These are phyloP conservation scores for Colletotrichum echinochloae DNA, from an alignment of 2,329 filamentous ascomycete species.

Conservation along the genomic window DNA sequence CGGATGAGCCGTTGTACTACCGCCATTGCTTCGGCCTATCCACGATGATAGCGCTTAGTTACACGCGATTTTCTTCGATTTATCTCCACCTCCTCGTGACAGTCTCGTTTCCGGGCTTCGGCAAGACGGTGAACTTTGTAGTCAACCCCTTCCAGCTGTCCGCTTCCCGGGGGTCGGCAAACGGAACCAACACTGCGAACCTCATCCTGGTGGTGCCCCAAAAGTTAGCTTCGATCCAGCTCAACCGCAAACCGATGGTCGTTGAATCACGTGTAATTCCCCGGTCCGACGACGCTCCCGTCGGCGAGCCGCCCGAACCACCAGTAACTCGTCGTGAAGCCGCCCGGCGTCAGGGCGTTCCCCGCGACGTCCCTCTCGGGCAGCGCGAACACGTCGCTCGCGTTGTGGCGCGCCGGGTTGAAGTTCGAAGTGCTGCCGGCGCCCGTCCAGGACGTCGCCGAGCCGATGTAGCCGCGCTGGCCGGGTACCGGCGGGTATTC, in stretches of 20 bases:
- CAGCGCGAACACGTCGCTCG: constrained; percentile 54
- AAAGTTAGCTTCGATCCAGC: not conserved
- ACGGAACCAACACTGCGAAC: constrained; percentile 25
- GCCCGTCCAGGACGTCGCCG: constrained; percentile 50
- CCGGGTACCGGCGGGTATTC: constrained; percentile 55
- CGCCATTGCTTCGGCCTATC: no score
- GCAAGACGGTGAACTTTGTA: constrained; percentile 23
- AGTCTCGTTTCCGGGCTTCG: constrained; percentile 20
- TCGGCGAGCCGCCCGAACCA: constrained; percentile 59
- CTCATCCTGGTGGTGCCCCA: constrained; percentile 14
- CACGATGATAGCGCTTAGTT: not conserved
- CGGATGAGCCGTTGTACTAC: no score
- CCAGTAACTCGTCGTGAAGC: constrained; percentile 49
- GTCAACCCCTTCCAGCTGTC: constrained; percentile 36
- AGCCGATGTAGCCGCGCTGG: constrained; percentile 55
- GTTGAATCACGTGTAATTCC: constrained; percentile 59
- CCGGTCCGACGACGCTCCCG: constrained; percentile 53
- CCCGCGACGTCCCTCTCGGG: constrained; percentile 47
- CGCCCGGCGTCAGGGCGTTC: constrained; percentile 47
- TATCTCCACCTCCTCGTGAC: not conserved
- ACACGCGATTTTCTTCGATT: not conserved
- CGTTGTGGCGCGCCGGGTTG: constrained; percentile 51
- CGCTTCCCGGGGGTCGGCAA: constrained; percentile 10
- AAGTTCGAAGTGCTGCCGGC: constrained; percentile 46
- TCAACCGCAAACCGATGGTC: no score